These are phyloP conservation scores for Hevea brasiliensis DNA, from an alignment of 345 rosid genomes.

Conservation along the genomic window DNA sequence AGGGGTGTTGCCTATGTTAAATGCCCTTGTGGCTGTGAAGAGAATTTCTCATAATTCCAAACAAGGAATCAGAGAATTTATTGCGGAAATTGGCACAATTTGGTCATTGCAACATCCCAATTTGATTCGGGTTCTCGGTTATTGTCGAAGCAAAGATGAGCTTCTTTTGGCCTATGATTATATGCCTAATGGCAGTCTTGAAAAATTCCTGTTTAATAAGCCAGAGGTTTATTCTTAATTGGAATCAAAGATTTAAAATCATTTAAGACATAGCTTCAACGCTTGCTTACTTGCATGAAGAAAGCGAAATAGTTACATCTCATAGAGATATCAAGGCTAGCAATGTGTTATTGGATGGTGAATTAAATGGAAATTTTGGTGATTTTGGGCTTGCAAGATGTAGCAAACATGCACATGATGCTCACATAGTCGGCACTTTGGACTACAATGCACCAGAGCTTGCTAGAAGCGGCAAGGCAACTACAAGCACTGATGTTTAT, in stretches of 20 bases:
- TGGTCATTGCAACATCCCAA: constrained; percentile 7
- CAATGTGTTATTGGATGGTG: constrained; percentile 14
- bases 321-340: constrained; percentile 17
- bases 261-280: constrained; percentile 3
- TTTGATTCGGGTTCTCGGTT: constrained; percentile 8
- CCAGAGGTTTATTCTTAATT: neutral
- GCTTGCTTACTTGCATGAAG: constrained; percentile 12
- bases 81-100: constrained; percentile 15
- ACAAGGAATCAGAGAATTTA: constrained; percentile 22
- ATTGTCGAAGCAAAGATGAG: constrained; percentile 10
- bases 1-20: constrained; percentile 11
- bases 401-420: constrained; percentile 1
- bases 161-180: constrained; percentile 14
- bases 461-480: constrained; percentile 8
- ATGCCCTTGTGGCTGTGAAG: constrained; percentile 8
- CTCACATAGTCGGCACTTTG: constrained; percentile 1
- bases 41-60: constrained; percentile 16
- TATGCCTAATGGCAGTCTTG: constrained; percentile 19
- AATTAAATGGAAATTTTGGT: constrained; percentile 8
- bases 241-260: constrained; percentile 10
- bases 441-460: constrained; percentile 14
- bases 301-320: neutral
- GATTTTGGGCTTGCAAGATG: constrained; percentile 23
- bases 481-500: constrained; percentile 9
- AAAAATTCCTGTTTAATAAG: neutral